Evolutionary conservation across 139 green algal species (phyloP).

Genomic region (Spirogloea muscicola): DNA sequence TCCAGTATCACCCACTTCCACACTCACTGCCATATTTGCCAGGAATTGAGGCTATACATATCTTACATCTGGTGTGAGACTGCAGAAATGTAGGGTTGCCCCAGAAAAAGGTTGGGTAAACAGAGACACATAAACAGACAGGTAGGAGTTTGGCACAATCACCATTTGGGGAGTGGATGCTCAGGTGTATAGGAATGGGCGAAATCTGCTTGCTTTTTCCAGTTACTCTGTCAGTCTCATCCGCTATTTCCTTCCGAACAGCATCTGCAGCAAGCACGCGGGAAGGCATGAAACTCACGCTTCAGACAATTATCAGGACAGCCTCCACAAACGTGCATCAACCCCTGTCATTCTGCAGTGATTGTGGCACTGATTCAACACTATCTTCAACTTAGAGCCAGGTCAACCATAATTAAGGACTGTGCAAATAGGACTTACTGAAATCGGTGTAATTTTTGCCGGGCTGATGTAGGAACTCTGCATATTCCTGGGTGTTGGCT

Average conservation of each 20-base stretch:
- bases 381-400: too few species aligned
- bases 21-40: too few species aligned
- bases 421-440: slow-evolving; percentile 52
- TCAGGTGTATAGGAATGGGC: slow-evolving; percentile 89
- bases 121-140: not conserved
- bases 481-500: slow-evolving; percentile 71
- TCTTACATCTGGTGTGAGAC: too few species aligned
- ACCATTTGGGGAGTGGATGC: slow-evolving; percentile 75
- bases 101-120: not conserved
- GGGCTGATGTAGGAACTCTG: slow-evolving; percentile 81
- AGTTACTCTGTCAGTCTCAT: slow-evolving; percentile 80
- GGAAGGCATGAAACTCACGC: too few species aligned
- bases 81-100: too few species aligned
- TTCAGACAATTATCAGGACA: too few species aligned
- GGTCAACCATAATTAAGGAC: not conserved
- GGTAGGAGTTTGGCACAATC: not conserved
- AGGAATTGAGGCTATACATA: too few species aligned
- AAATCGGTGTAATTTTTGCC: slow-evolving; percentile 77
- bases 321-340: too few species aligned
- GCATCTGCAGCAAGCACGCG: slow-evolving; percentile 64
- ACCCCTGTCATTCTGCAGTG: too few species aligned
- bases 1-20: too few species aligned
- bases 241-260: slow-evolving; percentile 86
- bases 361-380: too few species aligned
- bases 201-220: slow-evolving; percentile 73